Evolutionary conservation across 2,329 filamentous ascomycete species (phyloP).

Genomic region (Talaromyces sp.): DNA sequence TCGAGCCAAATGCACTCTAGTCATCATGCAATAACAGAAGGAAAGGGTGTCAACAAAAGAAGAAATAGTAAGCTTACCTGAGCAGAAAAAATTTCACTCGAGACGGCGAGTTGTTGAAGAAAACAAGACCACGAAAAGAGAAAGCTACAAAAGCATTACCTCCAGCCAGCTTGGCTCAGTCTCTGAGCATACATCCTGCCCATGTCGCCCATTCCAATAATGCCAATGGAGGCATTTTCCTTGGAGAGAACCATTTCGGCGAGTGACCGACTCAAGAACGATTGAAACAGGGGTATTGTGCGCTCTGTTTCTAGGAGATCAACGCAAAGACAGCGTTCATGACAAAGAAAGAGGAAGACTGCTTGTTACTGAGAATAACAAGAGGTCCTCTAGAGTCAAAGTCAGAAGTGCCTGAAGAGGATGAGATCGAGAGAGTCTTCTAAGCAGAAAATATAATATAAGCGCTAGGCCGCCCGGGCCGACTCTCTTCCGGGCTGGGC

Average conservation of each 20-base stretch:
- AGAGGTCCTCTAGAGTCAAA: background rate
- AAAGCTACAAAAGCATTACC: constrained; percentile 55
- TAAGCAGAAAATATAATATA: background rate
- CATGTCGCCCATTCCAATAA: constrained; percentile 99
- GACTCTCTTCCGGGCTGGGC: constrained; percentile 1
- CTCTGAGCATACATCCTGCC: constrained; percentile 94
- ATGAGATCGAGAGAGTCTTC: background rate
- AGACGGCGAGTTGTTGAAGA: background rate
- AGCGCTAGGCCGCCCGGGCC: constrained; percentile 1
- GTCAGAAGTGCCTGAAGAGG: background rate
- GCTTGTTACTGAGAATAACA: background rate
- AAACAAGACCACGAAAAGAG: constrained; percentile 3
- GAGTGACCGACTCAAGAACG: background rate
- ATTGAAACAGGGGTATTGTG: background rate
- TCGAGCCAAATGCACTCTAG: constrained; percentile 99
- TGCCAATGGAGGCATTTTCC: constrained; percentile 73
- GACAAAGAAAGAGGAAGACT: background rate
- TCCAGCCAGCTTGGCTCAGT: constrained; percentile 90
- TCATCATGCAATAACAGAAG: constrained; percentile 66
- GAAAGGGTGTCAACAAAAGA: constrained; percentile 16
- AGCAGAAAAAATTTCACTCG: background rate
- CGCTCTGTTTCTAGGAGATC: background rate
- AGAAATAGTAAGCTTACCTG: constrained; percentile 1
- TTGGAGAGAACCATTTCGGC: constrained; percentile 35
- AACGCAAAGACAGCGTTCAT: background rate